Conservation (phyloP, 2,329 filamentous ascomycete species). For the Elsinoe australis region DNA sequence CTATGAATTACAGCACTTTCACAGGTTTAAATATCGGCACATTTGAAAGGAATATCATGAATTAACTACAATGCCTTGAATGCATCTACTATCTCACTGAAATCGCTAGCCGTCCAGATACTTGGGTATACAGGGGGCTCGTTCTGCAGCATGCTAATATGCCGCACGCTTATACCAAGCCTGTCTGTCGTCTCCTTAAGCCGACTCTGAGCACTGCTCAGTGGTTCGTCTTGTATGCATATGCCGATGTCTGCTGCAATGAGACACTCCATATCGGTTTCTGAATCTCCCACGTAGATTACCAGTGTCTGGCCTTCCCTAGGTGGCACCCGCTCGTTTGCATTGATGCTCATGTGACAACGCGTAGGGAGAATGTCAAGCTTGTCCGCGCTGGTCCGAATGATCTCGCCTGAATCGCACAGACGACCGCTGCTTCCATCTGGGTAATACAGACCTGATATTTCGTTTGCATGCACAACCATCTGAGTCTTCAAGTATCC, state of each 20-base stretch:
- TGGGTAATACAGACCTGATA: conserved; percentile 25
- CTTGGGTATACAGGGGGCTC: too few species aligned
- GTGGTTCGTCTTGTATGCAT: conserved; percentile 36
- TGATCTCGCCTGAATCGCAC: conserved; percentile 23
- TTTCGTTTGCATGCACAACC: conserved; percentile 31
- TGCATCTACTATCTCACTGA: too few species aligned
- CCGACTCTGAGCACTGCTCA: conserved; percentile 30
- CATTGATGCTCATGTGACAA: conserved; percentile 8
- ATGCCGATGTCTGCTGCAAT: conserved; percentile 40
- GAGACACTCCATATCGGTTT: conserved; percentile 42
- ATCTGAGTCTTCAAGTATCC: conserved; percentile 19
- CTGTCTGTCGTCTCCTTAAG: conserved; percentile 31
- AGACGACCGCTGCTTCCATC: conserved; percentile 27
- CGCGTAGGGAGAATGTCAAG: conserved; percentile 24
- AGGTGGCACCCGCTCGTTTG: background rate
- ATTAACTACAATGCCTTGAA: too few species aligned
- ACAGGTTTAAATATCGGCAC: too few species aligned
- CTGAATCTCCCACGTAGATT: conserved; percentile 43
- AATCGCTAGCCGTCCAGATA: too few species aligned
- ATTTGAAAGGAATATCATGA: too few species aligned
- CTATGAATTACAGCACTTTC: too few species aligned
- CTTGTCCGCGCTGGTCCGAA: conserved; percentile 39
- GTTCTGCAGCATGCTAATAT: too few species aligned
- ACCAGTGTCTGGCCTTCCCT: conserved; percentile 20
- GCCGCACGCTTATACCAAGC: conserved; percentile 28